Conservation (phyloP, 78 protist genomes). For the Blattamonas nauphoetae region DNA sequence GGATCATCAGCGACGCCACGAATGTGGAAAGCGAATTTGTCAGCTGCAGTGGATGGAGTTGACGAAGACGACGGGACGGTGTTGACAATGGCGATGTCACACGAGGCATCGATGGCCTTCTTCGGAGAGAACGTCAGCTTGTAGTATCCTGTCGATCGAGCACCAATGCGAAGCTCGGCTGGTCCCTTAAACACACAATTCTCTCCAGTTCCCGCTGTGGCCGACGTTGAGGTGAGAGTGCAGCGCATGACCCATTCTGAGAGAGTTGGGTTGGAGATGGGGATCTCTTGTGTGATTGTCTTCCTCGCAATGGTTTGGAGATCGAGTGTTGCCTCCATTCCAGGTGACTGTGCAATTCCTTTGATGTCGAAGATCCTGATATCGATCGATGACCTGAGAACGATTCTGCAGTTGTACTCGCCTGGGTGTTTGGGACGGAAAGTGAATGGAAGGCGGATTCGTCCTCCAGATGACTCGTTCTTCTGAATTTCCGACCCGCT, state of each 20-base stretch:
- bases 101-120: slow-evolving; percentile 15
- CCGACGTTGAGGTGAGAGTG: background rate
- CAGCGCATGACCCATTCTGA: background rate
- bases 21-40: background rate
- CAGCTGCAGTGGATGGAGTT: background rate
- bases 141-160: background rate
- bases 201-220: background rate
- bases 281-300: slow-evolving; percentile 30
- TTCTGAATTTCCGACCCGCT: background rate
- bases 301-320: slow-evolving; percentile 22
- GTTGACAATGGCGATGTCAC: slow-evolving; percentile 27
- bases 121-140: slow-evolving; percentile 18
- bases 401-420: background rate
- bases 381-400: slow-evolving; percentile 19
- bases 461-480: too few species aligned
- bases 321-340: slow-evolving; percentile 8
- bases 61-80: background rate
- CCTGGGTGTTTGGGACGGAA: slow-evolving; percentile 29
- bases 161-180: slow-evolving; percentile 1
- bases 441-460: background rate
- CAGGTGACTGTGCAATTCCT: background rate
- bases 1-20: background rate
- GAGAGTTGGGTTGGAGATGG: background rate
- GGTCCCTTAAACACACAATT: slow-evolving; percentile 37
- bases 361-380: slow-evolving; percentile 23